Evolutionary conservation across 768 basidiomycete genomes (phyloP).

Genomic region (Lactifluus volemus): DNA sequence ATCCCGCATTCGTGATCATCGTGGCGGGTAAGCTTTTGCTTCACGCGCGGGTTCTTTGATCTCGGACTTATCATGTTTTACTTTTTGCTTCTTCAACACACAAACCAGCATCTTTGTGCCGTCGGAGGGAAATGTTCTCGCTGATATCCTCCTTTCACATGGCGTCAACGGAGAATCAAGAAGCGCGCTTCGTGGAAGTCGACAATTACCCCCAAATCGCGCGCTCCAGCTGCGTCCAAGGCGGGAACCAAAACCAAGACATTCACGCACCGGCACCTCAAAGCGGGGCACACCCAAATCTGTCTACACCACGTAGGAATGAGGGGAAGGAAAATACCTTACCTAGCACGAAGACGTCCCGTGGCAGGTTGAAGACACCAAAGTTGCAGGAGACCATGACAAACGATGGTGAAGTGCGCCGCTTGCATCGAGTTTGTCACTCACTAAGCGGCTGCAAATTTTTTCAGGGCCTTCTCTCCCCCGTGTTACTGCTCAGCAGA

Average conservation of each 20-base stretch:
- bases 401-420: too few relatives aligned
- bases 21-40: constrained; percentile 26
- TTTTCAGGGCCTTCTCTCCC: background rate
- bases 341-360: background rate
- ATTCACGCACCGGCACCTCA: background rate
- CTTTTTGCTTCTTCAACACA: background rate
- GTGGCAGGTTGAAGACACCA: background rate
- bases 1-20: constrained; percentile 58
- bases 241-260: background rate
- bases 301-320: too few relatives aligned
- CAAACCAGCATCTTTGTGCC: constrained; percentile 44
- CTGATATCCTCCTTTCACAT: constrained; percentile 45
- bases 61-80: background rate
- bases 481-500: background rate
- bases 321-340: background rate
- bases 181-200: background rate
- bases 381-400: too few relatives aligned
- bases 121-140: constrained; percentile 38
- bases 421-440: too few relatives aligned
- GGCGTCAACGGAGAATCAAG: constrained; percentile 38
- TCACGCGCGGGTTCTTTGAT: background rate
- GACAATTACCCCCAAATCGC: background rate
- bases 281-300: background rate
- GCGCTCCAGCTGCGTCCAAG: background rate
- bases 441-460: too few relatives aligned